Conservation (phyloP, 2,329 filamentous ascomycete genomes). For the Hymenoscyphus fraxineus region DNA sequence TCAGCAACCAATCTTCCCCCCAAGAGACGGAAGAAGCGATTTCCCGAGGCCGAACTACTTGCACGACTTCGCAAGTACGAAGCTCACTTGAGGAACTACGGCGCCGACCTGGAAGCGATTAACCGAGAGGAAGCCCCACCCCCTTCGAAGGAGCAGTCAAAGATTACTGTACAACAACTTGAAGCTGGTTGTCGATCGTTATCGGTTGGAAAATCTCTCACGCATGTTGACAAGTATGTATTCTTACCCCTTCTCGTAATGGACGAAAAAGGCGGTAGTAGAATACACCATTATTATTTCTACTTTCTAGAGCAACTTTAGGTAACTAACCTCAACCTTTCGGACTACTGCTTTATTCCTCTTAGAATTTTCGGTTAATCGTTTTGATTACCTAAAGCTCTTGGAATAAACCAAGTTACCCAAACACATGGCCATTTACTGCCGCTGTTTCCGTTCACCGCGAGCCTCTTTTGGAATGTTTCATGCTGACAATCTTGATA, state of each 20-base stretch:
- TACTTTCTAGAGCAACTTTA: no score
- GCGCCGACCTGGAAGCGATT: conserved; percentile 29
- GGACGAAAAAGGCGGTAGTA: neutral
- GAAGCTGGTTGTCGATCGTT: conserved; percentile 9
- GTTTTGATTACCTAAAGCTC: no score
- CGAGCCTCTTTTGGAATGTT: neutral
- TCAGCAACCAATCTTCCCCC: conserved; percentile 24
- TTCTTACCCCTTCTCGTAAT: neutral
- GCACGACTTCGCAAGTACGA: conserved; percentile 29
- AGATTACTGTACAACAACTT: neutral
- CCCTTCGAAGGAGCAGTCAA: neutral
- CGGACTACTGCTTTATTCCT: no score
- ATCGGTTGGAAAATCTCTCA: conserved; percentile 17
- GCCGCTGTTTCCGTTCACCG: no score
- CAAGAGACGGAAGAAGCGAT: conserved; percentile 26
- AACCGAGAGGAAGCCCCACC: conserved; percentile 15
- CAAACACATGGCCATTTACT: no score
- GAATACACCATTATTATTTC: no score
- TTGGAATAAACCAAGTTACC: no score
- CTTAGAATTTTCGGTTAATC: no score
- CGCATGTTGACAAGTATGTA: conserved; percentile 19
- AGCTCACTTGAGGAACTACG: conserved; percentile 23
- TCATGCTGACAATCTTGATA: conserved; percentile 1
- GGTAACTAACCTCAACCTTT: no score
- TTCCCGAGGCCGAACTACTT: conserved; percentile 30